Percentiles rank a stretch among this genome's conserved stretches.
Evolutionary conservation across 208 protist species (phyloP).

Genomic region (Leishmania amazonensis): DNA sequence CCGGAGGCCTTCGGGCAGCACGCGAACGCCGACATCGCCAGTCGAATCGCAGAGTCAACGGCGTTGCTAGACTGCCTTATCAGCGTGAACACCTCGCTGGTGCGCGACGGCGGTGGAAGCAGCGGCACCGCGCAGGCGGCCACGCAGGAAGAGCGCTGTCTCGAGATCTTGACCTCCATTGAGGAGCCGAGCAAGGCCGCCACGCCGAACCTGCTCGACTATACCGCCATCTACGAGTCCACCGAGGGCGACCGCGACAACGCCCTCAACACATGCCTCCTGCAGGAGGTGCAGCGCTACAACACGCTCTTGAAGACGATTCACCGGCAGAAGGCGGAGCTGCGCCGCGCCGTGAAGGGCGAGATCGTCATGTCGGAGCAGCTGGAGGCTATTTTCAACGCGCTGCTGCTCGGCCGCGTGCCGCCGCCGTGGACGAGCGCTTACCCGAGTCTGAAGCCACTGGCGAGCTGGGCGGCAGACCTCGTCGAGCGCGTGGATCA

Average conservation of each 20-base stretch:
- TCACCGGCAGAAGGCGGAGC: slow-evolving; percentile 87
- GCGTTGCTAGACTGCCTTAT: slow-evolving; percentile 95
- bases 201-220: slow-evolving; percentile 86
- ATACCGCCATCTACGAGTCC: slow-evolving; percentile 89
- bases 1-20: slow-evolving; percentile 99
- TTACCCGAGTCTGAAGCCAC: slow-evolving; percentile 98
- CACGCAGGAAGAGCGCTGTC: slow-evolving; percentile 84
- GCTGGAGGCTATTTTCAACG: slow-evolving; percentile 95
- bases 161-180: slow-evolving; percentile 88
- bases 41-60: slow-evolving; percentile 94
- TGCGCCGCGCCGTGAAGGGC: slow-evolving; percentile 96
- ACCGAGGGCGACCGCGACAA: slow-evolving; percentile 89
- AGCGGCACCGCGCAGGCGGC: slow-evolving; percentile 33
- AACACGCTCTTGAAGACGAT: slow-evolving; percentile 95
- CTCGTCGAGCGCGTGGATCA: slow-evolving; percentile 94
- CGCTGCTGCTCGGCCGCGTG: slow-evolving; percentile 92
- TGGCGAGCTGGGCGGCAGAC: slow-evolving; percentile 97
- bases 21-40: slow-evolving; percentile 98
- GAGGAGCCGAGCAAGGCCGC: slow-evolving; percentile 85
- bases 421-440: slow-evolving; percentile 93
- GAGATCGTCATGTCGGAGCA: slow-evolving; percentile 97
- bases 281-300: slow-evolving; percentile 98
- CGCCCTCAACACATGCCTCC: slow-evolving; percentile 96
- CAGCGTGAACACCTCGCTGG: slow-evolving; percentile 76
- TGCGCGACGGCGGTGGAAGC: slow-evolving; percentile 63